Base-by-base conservation (phyloP, 2,329 filamentous ascomycete genomes). In the Xylaria sp. region DNA sequence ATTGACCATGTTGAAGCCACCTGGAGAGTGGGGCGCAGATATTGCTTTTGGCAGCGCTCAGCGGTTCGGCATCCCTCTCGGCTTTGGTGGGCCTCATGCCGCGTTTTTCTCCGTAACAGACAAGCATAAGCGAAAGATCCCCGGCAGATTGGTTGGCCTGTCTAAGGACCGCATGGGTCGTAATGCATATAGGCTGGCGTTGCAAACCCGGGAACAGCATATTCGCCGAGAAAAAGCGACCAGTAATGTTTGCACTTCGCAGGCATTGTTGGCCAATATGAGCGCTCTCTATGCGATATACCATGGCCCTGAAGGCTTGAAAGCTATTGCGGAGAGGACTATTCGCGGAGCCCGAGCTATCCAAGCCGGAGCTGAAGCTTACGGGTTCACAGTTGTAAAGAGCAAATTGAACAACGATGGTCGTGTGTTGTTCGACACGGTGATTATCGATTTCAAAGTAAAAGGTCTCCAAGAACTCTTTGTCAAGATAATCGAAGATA, bases 171-270 rank as follows among this genome's bases (percentile, higher is more conserved):
- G 95, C 61, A 84, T 94, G 5, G 95, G 95, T 7, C 88, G 92
- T 69, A 90, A 87, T 13, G 95, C 94, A 5, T 89, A 96, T 71
- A 87, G 95, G 73, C 82, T 97, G 76, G 92, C 95, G 20, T 83
- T 97, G 59, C 95, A 98, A 81, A 97, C 95, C 10, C 87, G 95
- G 73, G 95, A 98, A 81, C 95, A 98, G 82, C 95, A 98, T 79
- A 97, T 98, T 77, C 88, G 95, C 71, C 88, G 95, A 75, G 95
- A 98, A 79, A 97, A 97, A 86, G 95, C 95, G 1, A 98, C 95
- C 1, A 97, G 94, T 83, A 98, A 98, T 77, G 94, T 97, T 66
- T 98, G 95, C 83, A 98, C 95, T 1, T 94, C 95, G 1, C 95
- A 98, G 81, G 95, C 95, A 9, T 83, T 98, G 29, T 84, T 97